These are phyloP conservation scores for Lipomyces spencermartinsiae DNA, from an alignment of 805 yeast species.

Conservation along the genomic window DNA sequence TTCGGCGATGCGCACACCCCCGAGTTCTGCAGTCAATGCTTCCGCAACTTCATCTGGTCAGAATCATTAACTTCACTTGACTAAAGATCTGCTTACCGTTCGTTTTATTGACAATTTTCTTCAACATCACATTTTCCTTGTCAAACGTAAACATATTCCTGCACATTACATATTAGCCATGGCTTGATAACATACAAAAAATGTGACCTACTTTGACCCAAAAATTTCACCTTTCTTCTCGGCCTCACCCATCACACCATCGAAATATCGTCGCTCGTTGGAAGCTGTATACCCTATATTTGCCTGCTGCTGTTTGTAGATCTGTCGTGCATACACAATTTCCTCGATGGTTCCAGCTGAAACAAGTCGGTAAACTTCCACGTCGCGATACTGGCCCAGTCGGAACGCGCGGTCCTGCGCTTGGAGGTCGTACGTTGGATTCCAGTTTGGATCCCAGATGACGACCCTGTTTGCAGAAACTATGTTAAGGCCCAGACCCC, in stretches of 20 bases:
- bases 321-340: constrained; percentile 34
- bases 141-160: constrained; percentile 23
- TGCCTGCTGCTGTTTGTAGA: constrained; percentile 37
- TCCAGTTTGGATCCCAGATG: constrained; percentile 35
- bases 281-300: constrained; percentile 33
- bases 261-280: constrained; percentile 31
- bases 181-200: not conserved
- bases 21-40: constrained; percentile 21
- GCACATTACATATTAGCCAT: not conserved
- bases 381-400: constrained; percentile 34
- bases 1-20: constrained; percentile 18
- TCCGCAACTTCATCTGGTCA: constrained; percentile 20
- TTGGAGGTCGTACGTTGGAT: constrained; percentile 36
- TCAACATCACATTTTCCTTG: constrained; percentile 12
- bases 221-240: constrained; percentile 29
- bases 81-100: constrained; percentile 9
- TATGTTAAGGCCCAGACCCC: constrained; percentile 34
- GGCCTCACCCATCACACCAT: constrained; percentile 28
- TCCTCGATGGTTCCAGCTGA: constrained; percentile 34
- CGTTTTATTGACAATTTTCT: constrained; percentile 26
- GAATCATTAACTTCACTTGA: no score
- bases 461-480: constrained; percentile 36
- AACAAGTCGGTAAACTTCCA: constrained; percentile 33
- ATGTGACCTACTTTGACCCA: constrained; percentile 16
- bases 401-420: constrained; percentile 36